A percentile compares a stretch with the other conserved stretches of the same genome.
Evolutionary conservation across 2,329 filamentous ascomycete genomes (phyloP).

Genomic region (Immersiporthe knoxdaviesiana): DNA sequence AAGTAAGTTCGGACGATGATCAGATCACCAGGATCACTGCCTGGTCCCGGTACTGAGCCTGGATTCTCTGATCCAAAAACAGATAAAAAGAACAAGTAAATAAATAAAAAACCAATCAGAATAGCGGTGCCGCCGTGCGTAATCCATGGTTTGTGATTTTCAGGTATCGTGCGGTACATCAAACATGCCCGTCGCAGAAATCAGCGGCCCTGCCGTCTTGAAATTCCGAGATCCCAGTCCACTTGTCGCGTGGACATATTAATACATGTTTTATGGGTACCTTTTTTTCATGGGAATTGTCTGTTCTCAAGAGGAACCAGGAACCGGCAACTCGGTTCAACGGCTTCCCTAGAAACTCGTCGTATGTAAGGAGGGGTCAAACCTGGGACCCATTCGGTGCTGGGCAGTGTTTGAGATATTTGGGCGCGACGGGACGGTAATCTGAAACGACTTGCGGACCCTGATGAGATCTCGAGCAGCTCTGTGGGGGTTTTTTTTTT

Average conservation of each 20-base stretch:
- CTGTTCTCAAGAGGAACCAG: too few relatives aligned
- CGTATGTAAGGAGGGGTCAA: neutral
- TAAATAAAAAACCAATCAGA: too few relatives aligned
- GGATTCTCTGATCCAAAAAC: neutral
- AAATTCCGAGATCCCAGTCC: neutral
- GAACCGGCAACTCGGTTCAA: neutral
- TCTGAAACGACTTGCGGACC: conserved; percentile 25
- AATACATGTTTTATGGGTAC: too few relatives aligned
- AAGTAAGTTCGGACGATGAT: conserved; percentile 17
- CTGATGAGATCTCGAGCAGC: conserved; percentile 16
- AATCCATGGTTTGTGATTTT: neutral
- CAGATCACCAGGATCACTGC: conserved; percentile 3
- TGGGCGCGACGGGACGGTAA: conserved; percentile 14
- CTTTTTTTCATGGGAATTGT: conserved; percentile 4
- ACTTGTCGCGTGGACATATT: neutral
- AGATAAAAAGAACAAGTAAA: too few relatives aligned
- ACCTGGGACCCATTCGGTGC: neutral
- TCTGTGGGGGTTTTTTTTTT: too few relatives aligned
- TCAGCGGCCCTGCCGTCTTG: neutral
- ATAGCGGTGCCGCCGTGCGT: neutral
- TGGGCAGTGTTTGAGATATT: conserved; percentile 6
- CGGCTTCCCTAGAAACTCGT: neutral
- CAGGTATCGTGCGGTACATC: conserved; percentile 7
- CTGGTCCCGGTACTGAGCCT: neutral
- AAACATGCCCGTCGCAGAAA: conserved; percentile 13